Evolutionary conservation across 2,329 filamentous ascomycete genomes (phyloP), one percentile per base, ranked within the genome.

Genomic region (Fulvia fulva): DNA sequence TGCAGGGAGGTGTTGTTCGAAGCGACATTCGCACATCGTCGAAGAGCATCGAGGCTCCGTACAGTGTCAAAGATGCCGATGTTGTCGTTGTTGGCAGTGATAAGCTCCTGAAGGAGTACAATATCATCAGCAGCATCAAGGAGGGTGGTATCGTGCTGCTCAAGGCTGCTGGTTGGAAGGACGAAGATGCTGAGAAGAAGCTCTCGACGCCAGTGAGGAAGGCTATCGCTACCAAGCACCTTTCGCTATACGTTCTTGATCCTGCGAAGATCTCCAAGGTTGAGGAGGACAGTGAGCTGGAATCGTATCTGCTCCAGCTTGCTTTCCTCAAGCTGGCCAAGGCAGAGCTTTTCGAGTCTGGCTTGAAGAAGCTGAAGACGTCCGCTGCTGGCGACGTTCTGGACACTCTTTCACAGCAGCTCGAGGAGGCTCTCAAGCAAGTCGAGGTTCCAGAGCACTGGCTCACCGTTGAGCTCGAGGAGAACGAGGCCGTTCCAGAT

Each of bases 111-210:
- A 86, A 88, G 65, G 86, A 91, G 23, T 81, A 97, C 56, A 86
- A 93, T 97, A 65, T 71, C 5, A 57, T 63, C 21, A 81, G 80
- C 65, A 66, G 61, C 5, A 61, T 80, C 14, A 70, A 76, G 21
- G 74, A 78, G 26, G 68, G 72, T 50, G 70, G 70, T 41, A 71
- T 67, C 12, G 55, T 69, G 3, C 59, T 74, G 56, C 70, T 97
- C 44, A 89, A 87, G 69, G 81, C 94, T 23, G 82, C 90, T 26
- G 87, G 86, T 65, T 85, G 90, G 73, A 96, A 96, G 77, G 85
- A 91, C 53, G 93, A 95, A 46, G 91, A 97, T 34, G 74, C 92
- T 6, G 93, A 97, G 78, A 96, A 95, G 83, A 87, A 89, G 67
- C 79, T 99, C 5, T 84, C 90, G 1, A 80, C 81, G 37, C 73